Base-by-base conservation (phyloP, 2,329 filamentous ascomycete species). In the Xylaria sp. region DNA sequence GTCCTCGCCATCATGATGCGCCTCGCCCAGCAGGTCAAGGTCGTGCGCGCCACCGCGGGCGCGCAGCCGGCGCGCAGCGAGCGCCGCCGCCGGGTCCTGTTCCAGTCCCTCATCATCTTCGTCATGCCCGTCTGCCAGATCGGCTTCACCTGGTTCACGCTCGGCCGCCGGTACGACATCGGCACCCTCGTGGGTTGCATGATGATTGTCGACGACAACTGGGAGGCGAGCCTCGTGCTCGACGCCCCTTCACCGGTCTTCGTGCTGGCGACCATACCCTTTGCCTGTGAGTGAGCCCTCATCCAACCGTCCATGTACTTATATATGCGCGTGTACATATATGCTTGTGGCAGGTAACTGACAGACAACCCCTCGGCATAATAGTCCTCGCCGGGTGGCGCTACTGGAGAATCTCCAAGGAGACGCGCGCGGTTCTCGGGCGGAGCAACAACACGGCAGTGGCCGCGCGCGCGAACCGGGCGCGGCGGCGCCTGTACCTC, bases 71-170 rank as follows among this genome's bases (percentile, higher is more conserved):
- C n/a, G n/a, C n/a, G n/a, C n/a, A n/a, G n/a, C n/a, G n/a, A n/a
- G n/a, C n/a, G n/a, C n/a, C n/a, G n/a, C n/a, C 69, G 71, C 1
- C 72, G 75, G 19, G 76, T 74, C 48, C 52, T 79, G 7, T 52
- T 76, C 5, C 81, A 85, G 60, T 75, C 76, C 3, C 69, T 80
- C 56, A 75, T 84, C 70, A 80, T 86, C 56, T 83, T 85, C 48
- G 75, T 80, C 1, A 52, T 81, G 2, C 81, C 82, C 0, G 7
- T 81, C 13, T 24, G 84, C 34, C 78, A 84, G 69, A 51, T 79
- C 6, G 63, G 71, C 7, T 74, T 80, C 64, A 77, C 76, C 0
- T 80, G 75, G 64, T 77, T 80, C 17, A 68, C 79, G 13, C 71
- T 78, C 3, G 63, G 69, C 1, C 73, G 79, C 50, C 73, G 83